Evolutionary conservation across 345 rosid species (phyloP).

Genomic region (Arabis alpina): DNA sequence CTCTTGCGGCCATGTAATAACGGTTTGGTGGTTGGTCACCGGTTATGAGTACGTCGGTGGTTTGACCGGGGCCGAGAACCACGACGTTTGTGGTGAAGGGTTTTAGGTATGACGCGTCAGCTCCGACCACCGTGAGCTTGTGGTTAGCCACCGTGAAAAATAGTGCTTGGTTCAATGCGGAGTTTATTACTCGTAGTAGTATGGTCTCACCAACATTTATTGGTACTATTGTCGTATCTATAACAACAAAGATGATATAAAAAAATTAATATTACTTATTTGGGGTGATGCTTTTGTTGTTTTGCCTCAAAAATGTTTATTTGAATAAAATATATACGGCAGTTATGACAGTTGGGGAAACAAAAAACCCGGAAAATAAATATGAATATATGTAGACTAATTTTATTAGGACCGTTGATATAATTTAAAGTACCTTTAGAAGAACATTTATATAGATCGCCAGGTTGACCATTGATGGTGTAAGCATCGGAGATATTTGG

Average conservation of each 20-base stretch:
- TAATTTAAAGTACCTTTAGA: slow-evolving; percentile 55
- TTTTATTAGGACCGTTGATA: background rate
- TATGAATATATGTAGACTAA: background rate
- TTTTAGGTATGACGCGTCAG: slow-evolving; percentile 83
- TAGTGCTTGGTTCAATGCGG: slow-evolving; percentile 81
- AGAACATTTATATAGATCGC: slow-evolving; percentile 92
- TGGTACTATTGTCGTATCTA: slow-evolving; percentile 84
- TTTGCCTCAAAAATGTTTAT: background rate
- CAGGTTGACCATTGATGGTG: slow-evolving; percentile 95
- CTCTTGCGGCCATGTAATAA: slow-evolving; percentile 83
- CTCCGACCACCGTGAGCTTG: slow-evolving; percentile 79
- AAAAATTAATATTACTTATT: background rate
- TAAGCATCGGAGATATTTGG: slow-evolving; percentile 83
- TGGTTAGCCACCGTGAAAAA: slow-evolving; percentile 90
- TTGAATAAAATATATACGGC: slow-evolving; percentile 11
- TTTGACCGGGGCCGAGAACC: slow-evolving; percentile 92
- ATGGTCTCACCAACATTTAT: slow-evolving; percentile 77
- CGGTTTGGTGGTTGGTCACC: slow-evolving; percentile 75
- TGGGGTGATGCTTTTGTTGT: slow-evolving; percentile 15
- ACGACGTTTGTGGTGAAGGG: slow-evolving; percentile 82
- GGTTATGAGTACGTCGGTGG: slow-evolving; percentile 82
- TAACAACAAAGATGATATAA: background rate
- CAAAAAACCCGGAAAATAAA: background rate
- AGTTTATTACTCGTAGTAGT: slow-evolving; percentile 86
- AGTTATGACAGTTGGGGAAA: slow-evolving; percentile 34